Conservation (phyloP, 441 rosid species). For the Populus hybrid region DNA sequence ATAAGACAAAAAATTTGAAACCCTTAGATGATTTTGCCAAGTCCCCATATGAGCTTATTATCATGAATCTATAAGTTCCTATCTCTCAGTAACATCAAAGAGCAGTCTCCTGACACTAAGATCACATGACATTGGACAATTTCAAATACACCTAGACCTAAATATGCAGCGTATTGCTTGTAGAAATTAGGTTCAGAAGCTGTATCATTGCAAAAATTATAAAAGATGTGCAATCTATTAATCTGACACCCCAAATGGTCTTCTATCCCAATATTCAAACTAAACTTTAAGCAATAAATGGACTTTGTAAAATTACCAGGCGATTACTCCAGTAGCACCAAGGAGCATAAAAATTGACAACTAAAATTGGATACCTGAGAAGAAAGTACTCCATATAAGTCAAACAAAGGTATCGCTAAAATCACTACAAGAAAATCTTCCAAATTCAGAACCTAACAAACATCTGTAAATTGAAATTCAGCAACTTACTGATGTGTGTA, state of each 20-base stretch:
- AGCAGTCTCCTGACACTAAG: background rate
- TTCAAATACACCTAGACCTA: background rate
- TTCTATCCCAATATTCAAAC: background rate
- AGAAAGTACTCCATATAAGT: slow-evolving; percentile 2
- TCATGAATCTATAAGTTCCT: background rate
- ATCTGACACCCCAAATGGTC: background rate
- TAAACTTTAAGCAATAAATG: background rate
- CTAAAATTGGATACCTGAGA: slow-evolving; percentile 85
- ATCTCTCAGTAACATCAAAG: background rate
- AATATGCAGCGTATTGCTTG: background rate
- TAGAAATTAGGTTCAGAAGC: background rate
- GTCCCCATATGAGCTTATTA: background rate
- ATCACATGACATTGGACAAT: background rate
- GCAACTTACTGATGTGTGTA: slow-evolving; percentile 72
- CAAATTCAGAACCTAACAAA: slow-evolving; percentile 7
- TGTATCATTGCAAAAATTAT: slow-evolving; percentile 1
- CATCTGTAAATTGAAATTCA: slow-evolving; percentile 20
- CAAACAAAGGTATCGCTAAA: background rate
- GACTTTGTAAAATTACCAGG: slow-evolving; percentile 58
- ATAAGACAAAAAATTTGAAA: background rate
- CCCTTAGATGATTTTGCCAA: background rate
- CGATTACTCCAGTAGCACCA: slow-evolving; percentile 99
- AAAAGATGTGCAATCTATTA: background rate
- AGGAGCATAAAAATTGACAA: slow-evolving; percentile 91
- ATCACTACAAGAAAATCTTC: slow-evolving; percentile 10